These are phyloP conservation scores for Phytophthora ramorum DNA, from an alignment of 352 stramenopile species.

Conservation along the genomic window DNA sequence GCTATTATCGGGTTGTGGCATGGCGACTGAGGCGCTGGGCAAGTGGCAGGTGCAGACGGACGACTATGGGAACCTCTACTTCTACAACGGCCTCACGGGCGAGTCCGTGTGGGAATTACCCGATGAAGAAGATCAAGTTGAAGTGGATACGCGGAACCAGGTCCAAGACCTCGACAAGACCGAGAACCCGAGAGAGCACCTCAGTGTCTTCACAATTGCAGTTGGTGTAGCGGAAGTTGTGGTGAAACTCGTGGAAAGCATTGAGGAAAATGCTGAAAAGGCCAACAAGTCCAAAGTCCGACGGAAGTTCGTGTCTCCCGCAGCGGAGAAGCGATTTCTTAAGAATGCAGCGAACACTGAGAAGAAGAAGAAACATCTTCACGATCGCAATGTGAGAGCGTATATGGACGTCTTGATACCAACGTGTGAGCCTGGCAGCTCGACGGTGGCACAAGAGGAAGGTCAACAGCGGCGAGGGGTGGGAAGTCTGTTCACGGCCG, in stretches of 20 bases:
- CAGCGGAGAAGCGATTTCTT: slow-evolving; percentile 51
- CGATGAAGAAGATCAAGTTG: slow-evolving; percentile 31
- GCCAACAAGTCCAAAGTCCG: slow-evolving; percentile 28
- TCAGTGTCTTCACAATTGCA: slow-evolving; percentile 49
- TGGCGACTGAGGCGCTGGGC: neutral
- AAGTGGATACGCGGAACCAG: slow-evolving; percentile 1
- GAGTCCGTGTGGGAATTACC: slow-evolving; percentile 80
- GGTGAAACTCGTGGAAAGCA: slow-evolving; percentile 43
- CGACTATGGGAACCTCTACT: slow-evolving; percentile 78
- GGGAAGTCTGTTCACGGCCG: slow-evolving; percentile 55
- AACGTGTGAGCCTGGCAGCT: slow-evolving; percentile 10
- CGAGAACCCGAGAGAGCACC: slow-evolving; percentile 19
- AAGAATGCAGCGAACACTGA: slow-evolving; percentile 52
- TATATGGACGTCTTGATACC: slow-evolving; percentile 60
- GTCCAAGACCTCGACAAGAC: neutral
- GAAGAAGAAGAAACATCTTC: slow-evolving; percentile 53
- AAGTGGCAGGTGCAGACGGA: slow-evolving; percentile 76
- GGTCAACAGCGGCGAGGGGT: slow-evolving; percentile 32
- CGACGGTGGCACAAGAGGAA: neutral
- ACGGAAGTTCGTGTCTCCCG: slow-evolving; percentile 54
- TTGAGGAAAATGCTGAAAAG: slow-evolving; percentile 43
- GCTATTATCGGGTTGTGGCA: slow-evolving; percentile 25
- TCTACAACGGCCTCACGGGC: slow-evolving; percentile 70
- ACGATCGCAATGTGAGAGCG: slow-evolving; percentile 28
- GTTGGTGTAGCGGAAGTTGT: slow-evolving; percentile 56